Evolutionary conservation across 495 filamentous ascomycete genomes (phyloP).

Genomic region (Geopyxis carbonaria): DNA sequence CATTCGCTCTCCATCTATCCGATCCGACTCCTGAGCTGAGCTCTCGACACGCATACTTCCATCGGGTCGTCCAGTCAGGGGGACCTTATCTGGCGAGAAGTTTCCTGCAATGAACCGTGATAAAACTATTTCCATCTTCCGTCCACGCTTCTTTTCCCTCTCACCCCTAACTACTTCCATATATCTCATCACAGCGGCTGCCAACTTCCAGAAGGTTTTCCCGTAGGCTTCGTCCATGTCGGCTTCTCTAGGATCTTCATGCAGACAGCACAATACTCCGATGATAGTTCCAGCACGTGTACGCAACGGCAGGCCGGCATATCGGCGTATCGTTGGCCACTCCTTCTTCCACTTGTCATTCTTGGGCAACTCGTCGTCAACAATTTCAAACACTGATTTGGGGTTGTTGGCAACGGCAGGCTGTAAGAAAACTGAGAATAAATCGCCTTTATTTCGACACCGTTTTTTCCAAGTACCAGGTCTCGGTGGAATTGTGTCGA

Average conservation of each 20-base stretch:
- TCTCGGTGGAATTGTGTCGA: neutral
- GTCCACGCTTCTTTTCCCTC: slow-evolving; percentile 17
- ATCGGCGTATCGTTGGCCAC: slow-evolving; percentile 37
- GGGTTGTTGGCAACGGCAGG: neutral
- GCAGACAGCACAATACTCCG: slow-evolving; percentile 50
- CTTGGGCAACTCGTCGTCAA: slow-evolving; percentile 10
- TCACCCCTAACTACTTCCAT: slow-evolving; percentile 17
- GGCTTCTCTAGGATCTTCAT: slow-evolving; percentile 33
- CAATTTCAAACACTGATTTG: too few relatives aligned
- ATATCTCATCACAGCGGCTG: slow-evolving; percentile 17
- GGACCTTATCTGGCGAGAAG: slow-evolving; percentile 6
- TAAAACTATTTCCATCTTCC: slow-evolving; percentile 19
- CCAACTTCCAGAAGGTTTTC: slow-evolving; percentile 28
- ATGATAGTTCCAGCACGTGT: slow-evolving; percentile 51
- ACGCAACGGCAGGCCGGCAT: slow-evolving; percentile 48
- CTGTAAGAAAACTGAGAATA: neutral
- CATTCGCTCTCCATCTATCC: slow-evolving; percentile 9
- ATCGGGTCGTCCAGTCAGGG: neutral
- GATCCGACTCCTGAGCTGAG: neutral
- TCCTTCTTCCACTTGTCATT: slow-evolving; percentile 28
- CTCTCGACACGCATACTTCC: slow-evolving; percentile 2
- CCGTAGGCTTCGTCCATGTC: slow-evolving; percentile 27
- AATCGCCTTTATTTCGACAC: neutral
- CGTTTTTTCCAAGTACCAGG: neutral
- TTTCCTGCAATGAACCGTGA: slow-evolving; percentile 22